Conservation (phyloP, 2,329 filamentous ascomycete genomes). For the Aspergillus sp. region DNA sequence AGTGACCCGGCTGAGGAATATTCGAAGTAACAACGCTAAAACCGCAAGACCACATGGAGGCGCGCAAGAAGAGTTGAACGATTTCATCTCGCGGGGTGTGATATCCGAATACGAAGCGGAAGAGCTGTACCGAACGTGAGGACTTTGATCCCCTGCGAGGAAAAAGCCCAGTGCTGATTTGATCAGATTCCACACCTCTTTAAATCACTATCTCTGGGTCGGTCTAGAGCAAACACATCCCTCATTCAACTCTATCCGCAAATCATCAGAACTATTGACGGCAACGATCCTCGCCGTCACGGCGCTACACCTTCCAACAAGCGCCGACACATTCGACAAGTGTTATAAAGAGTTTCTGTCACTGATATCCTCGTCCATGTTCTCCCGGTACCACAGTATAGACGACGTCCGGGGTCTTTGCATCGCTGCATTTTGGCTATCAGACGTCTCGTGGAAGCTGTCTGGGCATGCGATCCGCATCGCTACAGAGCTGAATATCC, state of each 20-base stretch:
- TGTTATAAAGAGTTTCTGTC: not conserved
- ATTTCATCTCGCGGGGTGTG: not conserved
- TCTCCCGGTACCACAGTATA: not conserved
- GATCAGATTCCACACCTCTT: not conserved
- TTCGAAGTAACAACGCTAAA: not conserved
- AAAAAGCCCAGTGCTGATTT: not conserved
- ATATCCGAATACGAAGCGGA: not conserved
- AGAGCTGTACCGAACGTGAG: not conserved
- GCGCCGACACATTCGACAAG: not conserved
- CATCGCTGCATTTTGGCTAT: conserved; percentile 51
- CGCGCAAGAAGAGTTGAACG: not conserved
- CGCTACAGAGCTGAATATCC: conserved; percentile 24
- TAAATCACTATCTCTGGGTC: not conserved
- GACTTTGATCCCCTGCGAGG: not conserved
- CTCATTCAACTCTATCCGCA: not conserved
- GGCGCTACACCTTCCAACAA: not conserved
- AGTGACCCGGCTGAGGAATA: not conserved
- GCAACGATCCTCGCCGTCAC: not conserved
- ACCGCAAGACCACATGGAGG: not conserved
- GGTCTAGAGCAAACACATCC: not conserved
- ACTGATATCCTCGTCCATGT: not conserved
- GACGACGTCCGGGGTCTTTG: conserved; percentile 50
- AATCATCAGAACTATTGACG: not conserved
- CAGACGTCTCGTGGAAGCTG: conserved; percentile 39
- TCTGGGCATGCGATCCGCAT: conserved; percentile 21